These are phyloP conservation scores for Ustilago hordei DNA, from an alignment of 1,284 basidiomycete genomes.

Conservation along the genomic window DNA sequence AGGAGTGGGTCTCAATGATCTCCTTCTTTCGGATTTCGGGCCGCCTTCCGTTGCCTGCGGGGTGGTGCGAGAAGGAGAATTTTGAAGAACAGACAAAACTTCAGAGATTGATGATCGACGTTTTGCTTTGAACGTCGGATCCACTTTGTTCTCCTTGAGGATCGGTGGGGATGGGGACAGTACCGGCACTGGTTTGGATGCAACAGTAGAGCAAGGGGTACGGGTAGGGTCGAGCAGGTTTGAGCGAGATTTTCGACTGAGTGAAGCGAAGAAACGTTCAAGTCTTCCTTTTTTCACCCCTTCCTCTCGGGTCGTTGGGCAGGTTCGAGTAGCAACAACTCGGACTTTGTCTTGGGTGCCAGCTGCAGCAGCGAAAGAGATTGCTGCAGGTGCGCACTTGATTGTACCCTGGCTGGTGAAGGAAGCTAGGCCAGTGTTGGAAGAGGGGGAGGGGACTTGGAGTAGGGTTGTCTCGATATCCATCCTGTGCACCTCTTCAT, in stretches of 20 bases:
- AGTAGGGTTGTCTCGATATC: conserved; percentile 38
- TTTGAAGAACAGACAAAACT: conserved; percentile 32
- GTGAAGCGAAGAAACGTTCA: conserved; percentile 39
- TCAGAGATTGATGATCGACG: conserved; percentile 32
- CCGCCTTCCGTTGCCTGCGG: background rate
- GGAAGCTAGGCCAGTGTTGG: conserved; percentile 2
- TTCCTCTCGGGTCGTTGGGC: conserved; percentile 2
- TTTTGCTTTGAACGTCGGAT: conserved; percentile 8
- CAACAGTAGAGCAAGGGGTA: background rate
- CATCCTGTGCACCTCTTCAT: conserved; percentile 43
- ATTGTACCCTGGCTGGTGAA: conserved; percentile 8
- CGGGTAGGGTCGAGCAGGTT: conserved; percentile 2
- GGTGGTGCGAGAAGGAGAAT: conserved; percentile 1
- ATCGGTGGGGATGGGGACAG: background rate
- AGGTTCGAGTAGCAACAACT: background rate
- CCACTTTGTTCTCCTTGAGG: background rate
- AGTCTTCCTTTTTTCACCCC: conserved; percentile 11
- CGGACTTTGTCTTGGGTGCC: background rate
- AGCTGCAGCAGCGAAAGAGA: conserved; percentile 26
- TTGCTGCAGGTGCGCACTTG: conserved; percentile 24
- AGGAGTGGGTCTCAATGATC: conserved; percentile 31
- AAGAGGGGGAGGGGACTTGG: conserved; percentile 5
- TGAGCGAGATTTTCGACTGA: conserved; percentile 23
- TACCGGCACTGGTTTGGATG: background rate
- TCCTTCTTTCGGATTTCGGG: conserved; percentile 20